Evolutionary conservation across 2,329 filamentous ascomycete genomes (phyloP), one percentile per base, ranked within the genome.

Genomic region (Cladobotryum protrusum): DNA sequence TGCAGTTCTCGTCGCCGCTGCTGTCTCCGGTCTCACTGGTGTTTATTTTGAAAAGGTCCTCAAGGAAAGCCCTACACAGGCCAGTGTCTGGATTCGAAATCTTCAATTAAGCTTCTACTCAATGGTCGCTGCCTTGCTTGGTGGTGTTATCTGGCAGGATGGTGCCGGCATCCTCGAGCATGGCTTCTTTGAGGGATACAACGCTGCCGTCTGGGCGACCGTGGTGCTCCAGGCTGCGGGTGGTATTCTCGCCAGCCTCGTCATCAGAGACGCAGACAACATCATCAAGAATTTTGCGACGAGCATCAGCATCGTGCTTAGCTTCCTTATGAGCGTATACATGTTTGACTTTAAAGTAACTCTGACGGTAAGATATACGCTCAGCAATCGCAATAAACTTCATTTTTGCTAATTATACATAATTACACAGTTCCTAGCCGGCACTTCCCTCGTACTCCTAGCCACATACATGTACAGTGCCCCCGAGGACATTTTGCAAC

Each of bases 121-220:
- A 1, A 75, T 97, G 1, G 92, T 96, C 60, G 89, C 92, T 0
- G 87, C 91, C 1, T 75, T 96, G 1, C 82, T 97, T 50, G 77
- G 95, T 47, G 93, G 92, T 1, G 85, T 97, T 5, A 71, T 95
- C 3, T 87, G 88, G 70, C 87, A 89, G 56, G 93, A 99, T 58
- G 93, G 92, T 20, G 81, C 84, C 53, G 85, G 87, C 37, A 90
- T 99, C 56, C 78, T 85, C 20, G 82, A 86, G 66, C 83, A 88
- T 54, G 93, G 93, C 12, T 95, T 97, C 69, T 97, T 99, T 59
- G 86, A 87, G 50, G 93, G 93, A 3, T 99, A 97, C 70, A 96
- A 95, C 65, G 86, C 82, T 76, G 77, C 92, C 17, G 92, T 97
- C 3, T 96, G 91, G 90, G 76, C 82, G 5, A 87, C 90, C 4